Conservation (phyloP, 2,329 filamentous ascomycete species). For the Apiospora saccharicola region DNA sequence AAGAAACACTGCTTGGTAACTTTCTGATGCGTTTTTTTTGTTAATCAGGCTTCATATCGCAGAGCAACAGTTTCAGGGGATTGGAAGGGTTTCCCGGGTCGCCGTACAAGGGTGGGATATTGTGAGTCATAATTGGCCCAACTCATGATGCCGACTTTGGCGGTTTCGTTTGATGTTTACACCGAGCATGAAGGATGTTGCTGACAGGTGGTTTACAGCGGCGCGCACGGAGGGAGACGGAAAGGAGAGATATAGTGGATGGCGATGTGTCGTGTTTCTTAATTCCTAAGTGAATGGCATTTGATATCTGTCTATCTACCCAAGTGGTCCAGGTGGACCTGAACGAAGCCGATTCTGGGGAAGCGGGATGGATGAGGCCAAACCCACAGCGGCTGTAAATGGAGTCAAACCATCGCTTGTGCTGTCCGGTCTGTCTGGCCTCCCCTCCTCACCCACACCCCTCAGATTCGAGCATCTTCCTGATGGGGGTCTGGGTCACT, state of each 20-base stretch:
- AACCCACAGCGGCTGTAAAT: conserved; percentile 23
- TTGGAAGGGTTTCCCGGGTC: not conserved
- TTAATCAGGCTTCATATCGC: too few species aligned
- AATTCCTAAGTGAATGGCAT: not conserved
- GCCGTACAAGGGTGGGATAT: not conserved
- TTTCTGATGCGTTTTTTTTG: not conserved
- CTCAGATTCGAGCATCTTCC: conserved; percentile 6
- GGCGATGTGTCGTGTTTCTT: not conserved
- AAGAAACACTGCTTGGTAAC: not conserved
- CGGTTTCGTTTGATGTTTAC: not conserved
- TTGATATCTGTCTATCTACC: not conserved
- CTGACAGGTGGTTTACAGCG: not conserved
- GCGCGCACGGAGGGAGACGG: not conserved
- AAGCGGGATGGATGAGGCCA: conserved; percentile 22
- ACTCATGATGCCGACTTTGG: not conserved
- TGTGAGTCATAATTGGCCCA: not conserved
- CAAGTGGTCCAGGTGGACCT: conserved; percentile 22
- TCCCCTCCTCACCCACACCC: conserved; percentile 12
- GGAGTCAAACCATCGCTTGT: conserved; percentile 23
- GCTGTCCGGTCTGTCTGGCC: conserved; percentile 10
- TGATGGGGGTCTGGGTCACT: conserved; percentile 19
- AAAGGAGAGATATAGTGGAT: not conserved
- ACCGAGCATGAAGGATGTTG: not conserved
- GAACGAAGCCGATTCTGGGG: conserved; percentile 21
- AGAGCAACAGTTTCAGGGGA: not conserved